A percentile compares a stretch with the other conserved stretches of the same genome.
These are phyloP conservation scores for Podaxis carcinomalis DNA, from an alignment of 768 basidiomycete genomes.

Conservation along the genomic window DNA sequence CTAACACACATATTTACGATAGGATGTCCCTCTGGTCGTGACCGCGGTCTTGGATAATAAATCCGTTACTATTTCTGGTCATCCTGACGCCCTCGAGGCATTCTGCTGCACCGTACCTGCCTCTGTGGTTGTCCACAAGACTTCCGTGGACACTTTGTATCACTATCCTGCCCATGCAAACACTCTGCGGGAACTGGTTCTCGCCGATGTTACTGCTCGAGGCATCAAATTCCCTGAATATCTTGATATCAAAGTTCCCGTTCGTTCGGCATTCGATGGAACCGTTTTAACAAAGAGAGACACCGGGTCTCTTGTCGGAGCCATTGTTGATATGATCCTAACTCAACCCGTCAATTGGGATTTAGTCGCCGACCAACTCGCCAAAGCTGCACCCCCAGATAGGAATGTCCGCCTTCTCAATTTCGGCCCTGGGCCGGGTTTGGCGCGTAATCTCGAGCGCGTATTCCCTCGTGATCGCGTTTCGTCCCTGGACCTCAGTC, in stretches of 20 bases:
- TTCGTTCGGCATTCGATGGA: constrained; percentile 41
- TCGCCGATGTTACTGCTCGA: constrained; percentile 34
- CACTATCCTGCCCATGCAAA: constrained; percentile 32
- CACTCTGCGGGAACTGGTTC: constrained; percentile 30
- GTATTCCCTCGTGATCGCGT: constrained; percentile 21
- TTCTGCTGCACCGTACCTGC: constrained; percentile 36
- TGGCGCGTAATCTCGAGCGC: constrained; percentile 34
- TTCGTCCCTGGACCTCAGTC: constrained; percentile 19
- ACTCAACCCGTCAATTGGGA: constrained; percentile 47
- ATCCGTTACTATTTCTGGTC: constrained; percentile 51
- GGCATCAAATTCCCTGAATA: constrained; percentile 43
- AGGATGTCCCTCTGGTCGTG: constrained; percentile 31
- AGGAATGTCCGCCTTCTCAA: constrained; percentile 32
- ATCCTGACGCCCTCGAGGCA: constrained; percentile 38
- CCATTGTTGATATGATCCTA: constrained; percentile 42
- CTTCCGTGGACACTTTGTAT: constrained; percentile 44
- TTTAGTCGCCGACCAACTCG: constrained; percentile 26
- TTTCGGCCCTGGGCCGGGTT: constrained; percentile 41
- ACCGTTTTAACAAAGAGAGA: constrained; percentile 19
- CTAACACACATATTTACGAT: constrained; percentile 11
- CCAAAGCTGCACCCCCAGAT: constrained; percentile 17
- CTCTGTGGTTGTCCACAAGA: constrained; percentile 31
- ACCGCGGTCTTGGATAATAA: constrained; percentile 44
- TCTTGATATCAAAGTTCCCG: constrained; percentile 34
- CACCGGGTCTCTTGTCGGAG: constrained; percentile 30